Conservation (phyloP, 2,329 filamentous ascomycete genomes). For the Cordyceps tenuipes region DNA sequence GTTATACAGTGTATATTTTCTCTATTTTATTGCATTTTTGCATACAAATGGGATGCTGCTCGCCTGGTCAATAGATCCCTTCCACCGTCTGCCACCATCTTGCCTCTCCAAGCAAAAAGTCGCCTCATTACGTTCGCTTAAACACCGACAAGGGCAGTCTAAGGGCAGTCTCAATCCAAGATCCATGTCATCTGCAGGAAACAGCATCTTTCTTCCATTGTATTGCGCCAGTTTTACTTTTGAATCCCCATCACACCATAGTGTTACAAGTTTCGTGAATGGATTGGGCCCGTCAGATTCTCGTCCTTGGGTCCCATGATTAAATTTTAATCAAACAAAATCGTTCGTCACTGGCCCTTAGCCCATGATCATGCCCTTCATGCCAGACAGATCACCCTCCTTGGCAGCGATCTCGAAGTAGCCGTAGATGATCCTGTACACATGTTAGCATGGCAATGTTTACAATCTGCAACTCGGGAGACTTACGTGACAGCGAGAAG, state of each 20-base stretch:
- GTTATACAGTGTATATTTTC: slow-evolving; percentile 8
- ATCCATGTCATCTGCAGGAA: slow-evolving; percentile 5
- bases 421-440: slow-evolving; percentile 87
- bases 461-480: not conserved
- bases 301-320: slow-evolving; percentile 7
- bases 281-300: slow-evolving; percentile 1
- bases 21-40: slow-evolving; percentile 9
- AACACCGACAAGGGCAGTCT: not conserved
- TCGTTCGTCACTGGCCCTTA: slow-evolving; percentile 29
- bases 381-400: slow-evolving; percentile 86
- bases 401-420: slow-evolving; percentile 99
- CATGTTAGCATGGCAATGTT: slow-evolving; percentile 24
- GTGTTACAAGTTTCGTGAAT: slow-evolving; percentile 13
- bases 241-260: slow-evolving; percentile 7
- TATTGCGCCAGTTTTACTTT: slow-evolving; percentile 12
- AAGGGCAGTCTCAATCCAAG: not conserved
- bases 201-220: slow-evolving; percentile 8
- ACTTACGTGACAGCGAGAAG: slow-evolving; percentile 96
- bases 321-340: slow-evolving; percentile 9
- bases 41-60: slow-evolving; percentile 10
- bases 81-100: slow-evolving; percentile 5
- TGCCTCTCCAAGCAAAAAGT: not conserved
- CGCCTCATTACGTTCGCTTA: slow-evolving; percentile 4
- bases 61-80: not conserved
- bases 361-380: slow-evolving; percentile 67